Conservation (phyloP, 73 alveolate species). For the Paramecium primaurelia region DNA sequence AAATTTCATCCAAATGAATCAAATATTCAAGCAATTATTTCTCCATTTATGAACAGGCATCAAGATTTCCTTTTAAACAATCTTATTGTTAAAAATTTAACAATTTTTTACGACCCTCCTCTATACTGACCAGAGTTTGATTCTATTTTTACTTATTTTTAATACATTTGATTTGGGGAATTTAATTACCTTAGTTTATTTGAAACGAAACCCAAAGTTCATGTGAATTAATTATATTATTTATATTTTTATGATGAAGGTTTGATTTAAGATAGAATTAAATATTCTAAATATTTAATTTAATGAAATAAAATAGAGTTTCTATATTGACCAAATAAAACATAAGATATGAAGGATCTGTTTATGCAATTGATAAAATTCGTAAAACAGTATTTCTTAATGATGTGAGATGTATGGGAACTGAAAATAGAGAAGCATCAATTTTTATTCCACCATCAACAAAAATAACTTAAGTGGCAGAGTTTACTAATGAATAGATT, state of each 20-base stretch:
- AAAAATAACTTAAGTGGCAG: not conserved
- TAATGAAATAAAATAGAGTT: slow-evolving; percentile 15
- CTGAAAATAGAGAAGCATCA: not conserved
- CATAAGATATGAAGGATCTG: not conserved
- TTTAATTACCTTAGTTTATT: not conserved
- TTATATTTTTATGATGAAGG: not conserved
- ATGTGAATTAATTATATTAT: not conserved
- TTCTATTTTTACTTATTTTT: not conserved
- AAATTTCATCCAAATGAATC: not conserved
- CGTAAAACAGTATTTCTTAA: not conserved
- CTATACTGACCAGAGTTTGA: not conserved
- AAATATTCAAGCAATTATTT: not conserved
- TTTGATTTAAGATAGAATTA: not conserved
- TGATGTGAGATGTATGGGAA: slow-evolving; percentile 19
- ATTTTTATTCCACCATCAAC: slow-evolving; percentile 1
- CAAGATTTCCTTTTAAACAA: not conserved
- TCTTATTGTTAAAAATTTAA: not conserved
- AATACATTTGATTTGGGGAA: not conserved
- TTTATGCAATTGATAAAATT: slow-evolving; percentile 26
- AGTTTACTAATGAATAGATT: not conserved
- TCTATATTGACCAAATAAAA: not conserved
- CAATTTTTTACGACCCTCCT: not conserved
- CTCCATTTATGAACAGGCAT: not conserved
- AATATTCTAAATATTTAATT: not conserved
- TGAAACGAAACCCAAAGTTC: not conserved